Evolutionary conservation across 495 filamentous ascomycete genomes (phyloP).

Genomic region (Aspergillus mulundensis): DNA sequence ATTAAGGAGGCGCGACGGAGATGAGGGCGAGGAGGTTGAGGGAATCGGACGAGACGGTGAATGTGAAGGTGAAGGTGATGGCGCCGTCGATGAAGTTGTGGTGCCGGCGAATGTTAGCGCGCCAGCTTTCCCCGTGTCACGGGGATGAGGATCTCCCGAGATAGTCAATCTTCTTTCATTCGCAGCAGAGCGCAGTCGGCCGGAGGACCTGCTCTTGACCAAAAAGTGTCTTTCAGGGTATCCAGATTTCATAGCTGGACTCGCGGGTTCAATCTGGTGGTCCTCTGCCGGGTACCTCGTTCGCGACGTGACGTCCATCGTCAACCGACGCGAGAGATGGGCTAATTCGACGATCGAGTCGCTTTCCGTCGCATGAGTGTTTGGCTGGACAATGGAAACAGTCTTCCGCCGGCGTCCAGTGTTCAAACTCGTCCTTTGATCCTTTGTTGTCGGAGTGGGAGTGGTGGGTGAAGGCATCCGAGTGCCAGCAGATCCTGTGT

Average conservation of each 20-base stretch:
- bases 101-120: conserved; percentile 24
- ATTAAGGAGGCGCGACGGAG: conserved; percentile 8
- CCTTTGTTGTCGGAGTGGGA: conserved; percentile 9
- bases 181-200: conserved; percentile 1
- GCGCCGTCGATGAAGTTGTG: conserved; percentile 12
- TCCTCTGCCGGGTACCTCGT: not conserved
- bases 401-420: conserved; percentile 20
- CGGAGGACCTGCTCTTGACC: conserved; percentile 1
- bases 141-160: conserved; percentile 23
- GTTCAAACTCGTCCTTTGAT: not conserved
- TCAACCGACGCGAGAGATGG: conserved; percentile 10
- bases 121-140: conserved; percentile 25
- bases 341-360: conserved; percentile 4
- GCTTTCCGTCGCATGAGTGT: conserved; percentile 15
- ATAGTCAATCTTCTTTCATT: conserved; percentile 13
- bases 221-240: not conserved
- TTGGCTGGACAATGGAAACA: conserved; percentile 18
- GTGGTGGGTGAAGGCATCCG: conserved; percentile 10
- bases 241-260: not conserved
- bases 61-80: not conserved
- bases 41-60: conserved; percentile 3
- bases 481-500: conserved; percentile 16
- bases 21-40: conserved; percentile 11
- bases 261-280: not conserved
- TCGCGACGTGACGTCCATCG: conserved; percentile 6